Evolutionary conservation across 495 filamentous ascomycete genomes (phyloP), one percentile per base, ranked within the genome.

Genomic region (Aspergillus affinis): DNA sequence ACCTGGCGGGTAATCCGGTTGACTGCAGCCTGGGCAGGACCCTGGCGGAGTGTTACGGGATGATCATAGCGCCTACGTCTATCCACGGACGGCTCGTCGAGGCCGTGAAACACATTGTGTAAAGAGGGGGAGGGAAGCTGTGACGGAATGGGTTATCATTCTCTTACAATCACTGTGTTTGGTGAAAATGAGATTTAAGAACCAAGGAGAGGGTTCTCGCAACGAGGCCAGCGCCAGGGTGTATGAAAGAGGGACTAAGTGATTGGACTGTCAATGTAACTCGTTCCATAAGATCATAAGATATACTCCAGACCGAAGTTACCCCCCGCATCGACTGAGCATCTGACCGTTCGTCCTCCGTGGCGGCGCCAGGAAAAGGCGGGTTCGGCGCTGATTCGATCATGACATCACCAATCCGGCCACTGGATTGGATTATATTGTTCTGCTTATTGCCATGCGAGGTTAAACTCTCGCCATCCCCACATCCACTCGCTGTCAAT

Each of bases 1-100:
- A 90, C 62, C 70, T 90, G 2, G 71, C 85, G 52, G 81, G 86
- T 4, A 61, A 60, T 5, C 52, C 68, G 0, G 74, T 80, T 17
- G 70, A 78, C 55, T 78, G 74, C 61, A 66, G 74, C n/a, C 50
- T 70, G 48, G 78, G 78, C 2, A 65, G 78, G 57, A 75, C 67
- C 10, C 59, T 80, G 54, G 70, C 70, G 4, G 69, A 63, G 3
- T 76, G 76, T 55, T 62, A 76, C 55, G 78, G 78, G 5, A 75
- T 80, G 75, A 71, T 80, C 64, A 68, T 78, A 64, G 78, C 74
- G 53, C 75, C 75, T 45, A 65, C 67, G 8, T 70, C 70, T 19
- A 71, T 79, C 41, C 76, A 80, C 65, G 56, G 58, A 13, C 64
- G 47, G 41, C 57, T 80, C 10, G 60, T 80, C 46, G 72, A 75